A percentile compares a stretch with the other conserved stretches of the same genome.
These are phyloP conservation scores for Ogataea pini DNA, from an alignment of 805 yeast genomes.

Conservation along the genomic window DNA sequence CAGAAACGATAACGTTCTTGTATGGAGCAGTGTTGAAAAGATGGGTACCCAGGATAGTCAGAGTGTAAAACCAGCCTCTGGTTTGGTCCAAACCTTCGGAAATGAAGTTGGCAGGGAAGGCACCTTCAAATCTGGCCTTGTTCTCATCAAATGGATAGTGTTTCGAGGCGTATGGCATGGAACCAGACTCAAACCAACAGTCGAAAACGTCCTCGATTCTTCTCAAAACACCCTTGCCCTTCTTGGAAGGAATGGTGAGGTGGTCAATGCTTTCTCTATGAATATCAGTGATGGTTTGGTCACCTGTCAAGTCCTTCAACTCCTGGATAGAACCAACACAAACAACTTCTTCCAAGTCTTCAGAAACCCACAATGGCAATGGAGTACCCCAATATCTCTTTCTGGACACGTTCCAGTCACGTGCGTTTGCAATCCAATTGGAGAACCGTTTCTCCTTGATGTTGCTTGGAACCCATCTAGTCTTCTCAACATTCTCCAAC, in stretches of 20 bases:
- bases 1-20: slow-evolving; percentile 92
- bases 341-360: slow-evolving; percentile 87
- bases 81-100: slow-evolving; percentile 99
- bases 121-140: slow-evolving; percentile 62
- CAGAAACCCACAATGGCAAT: slow-evolving; percentile 95
- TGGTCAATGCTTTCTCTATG: slow-evolving; percentile 93
- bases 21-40: slow-evolving; percentile 90
- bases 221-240: slow-evolving; percentile 83
- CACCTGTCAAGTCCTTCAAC: slow-evolving; percentile 82
- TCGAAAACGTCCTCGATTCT: slow-evolving; percentile 98
- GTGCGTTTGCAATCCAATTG: slow-evolving; percentile 97
- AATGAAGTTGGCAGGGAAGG: slow-evolving; percentile 96
- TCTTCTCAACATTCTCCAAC: slow-evolving; percentile 78
- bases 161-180: slow-evolving; percentile 97
- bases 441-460: slow-evolving; percentile 95
- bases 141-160: slow-evolving; percentile 95
- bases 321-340: slow-evolving; percentile 92
- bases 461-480: slow-evolving; percentile 91
- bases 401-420: slow-evolving; percentile 99
- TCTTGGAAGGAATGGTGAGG: slow-evolving; percentile 87
- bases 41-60: slow-evolving; percentile 94
- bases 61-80: slow-evolving; percentile 99
- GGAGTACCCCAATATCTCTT: slow-evolving; percentile 99
- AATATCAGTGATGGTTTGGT: slow-evolving; percentile 75
- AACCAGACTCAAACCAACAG: slow-evolving; percentile 99